Evolutionary conservation across 139 green algal species (phyloP).

Genomic region (Coccomyxa sp.): DNA sequence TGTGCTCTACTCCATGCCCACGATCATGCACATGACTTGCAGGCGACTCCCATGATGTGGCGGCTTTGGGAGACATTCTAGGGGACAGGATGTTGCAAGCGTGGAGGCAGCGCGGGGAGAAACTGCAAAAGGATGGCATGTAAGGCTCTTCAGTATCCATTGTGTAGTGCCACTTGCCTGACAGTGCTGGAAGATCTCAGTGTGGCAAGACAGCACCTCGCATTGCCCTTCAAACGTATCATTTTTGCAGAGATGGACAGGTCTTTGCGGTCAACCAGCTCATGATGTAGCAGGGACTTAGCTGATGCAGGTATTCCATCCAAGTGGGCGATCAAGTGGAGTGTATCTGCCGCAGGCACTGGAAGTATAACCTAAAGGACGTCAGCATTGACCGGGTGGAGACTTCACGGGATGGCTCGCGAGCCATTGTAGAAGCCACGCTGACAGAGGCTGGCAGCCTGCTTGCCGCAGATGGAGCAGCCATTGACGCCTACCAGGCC

Average conservation of each 20-base stretch:
- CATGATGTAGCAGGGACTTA: too few relatives aligned
- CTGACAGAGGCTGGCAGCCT: not conserved
- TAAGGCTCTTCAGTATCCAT: too few relatives aligned
- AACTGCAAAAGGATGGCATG: not conserved
- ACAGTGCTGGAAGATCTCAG: too few relatives aligned
- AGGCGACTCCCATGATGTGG: not conserved
- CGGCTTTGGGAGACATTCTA: not conserved
- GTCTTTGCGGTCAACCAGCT: too few relatives aligned
- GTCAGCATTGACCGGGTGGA: not conserved
- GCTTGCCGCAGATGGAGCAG: not conserved
- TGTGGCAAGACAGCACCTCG: too few relatives aligned
- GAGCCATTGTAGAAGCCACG: not conserved
- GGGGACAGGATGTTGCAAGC: not conserved
- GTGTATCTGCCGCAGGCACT: too few relatives aligned
- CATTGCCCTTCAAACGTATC: too few relatives aligned
- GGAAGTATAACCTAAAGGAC: not conserved
- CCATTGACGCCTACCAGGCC: not conserved
- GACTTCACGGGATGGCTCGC: not conserved
- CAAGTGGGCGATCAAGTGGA: too few relatives aligned
- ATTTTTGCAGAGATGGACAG: too few relatives aligned
- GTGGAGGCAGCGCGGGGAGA: not conserved
- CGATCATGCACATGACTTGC: not conserved
- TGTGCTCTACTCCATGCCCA: not conserved
- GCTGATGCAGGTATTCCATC: too few relatives aligned
- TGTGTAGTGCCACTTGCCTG: too few relatives aligned